Percentiles rank a stretch among this genome's conserved stretches.
Conservation (phyloP, 75 land plant species). For the Ceratopteris richardii region DNA sequence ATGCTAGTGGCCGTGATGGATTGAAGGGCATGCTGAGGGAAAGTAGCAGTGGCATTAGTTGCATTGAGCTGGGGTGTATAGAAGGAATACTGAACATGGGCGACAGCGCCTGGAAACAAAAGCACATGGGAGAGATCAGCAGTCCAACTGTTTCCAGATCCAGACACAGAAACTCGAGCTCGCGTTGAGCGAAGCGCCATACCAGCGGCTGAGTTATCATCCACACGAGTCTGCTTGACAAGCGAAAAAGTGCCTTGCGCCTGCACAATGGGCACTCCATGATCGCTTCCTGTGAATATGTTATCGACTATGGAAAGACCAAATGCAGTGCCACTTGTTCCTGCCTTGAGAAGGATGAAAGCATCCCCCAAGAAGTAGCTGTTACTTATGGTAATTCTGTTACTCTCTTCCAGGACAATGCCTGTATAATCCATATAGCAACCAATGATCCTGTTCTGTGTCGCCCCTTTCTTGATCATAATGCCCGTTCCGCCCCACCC, state of each 20-base stretch:
- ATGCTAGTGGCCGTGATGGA: slow-evolving; percentile 37
- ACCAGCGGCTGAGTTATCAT: slow-evolving; percentile 52
- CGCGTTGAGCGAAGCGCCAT: slow-evolving; percentile 61
- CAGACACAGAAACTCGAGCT: slow-evolving; percentile 28
- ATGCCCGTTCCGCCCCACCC: slow-evolving; percentile 73
- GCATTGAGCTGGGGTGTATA: not conserved
- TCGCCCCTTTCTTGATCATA: slow-evolving; percentile 32
- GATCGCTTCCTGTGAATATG: slow-evolving; percentile 51
- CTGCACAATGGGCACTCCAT: slow-evolving; percentile 34
- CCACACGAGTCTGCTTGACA: slow-evolving; percentile 52
- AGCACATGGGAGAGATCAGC: slow-evolving; percentile 47
- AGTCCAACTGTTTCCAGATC: slow-evolving; percentile 45
- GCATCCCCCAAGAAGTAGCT: slow-evolving; percentile 77
- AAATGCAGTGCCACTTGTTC: slow-evolving; percentile 10
- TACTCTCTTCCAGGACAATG: slow-evolving; percentile 76
- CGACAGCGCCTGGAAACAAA: slow-evolving; percentile 49
- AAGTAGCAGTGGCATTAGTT: slow-evolving; percentile 1
- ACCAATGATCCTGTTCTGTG: slow-evolving; percentile 62
- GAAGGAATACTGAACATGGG: slow-evolving; percentile 59
- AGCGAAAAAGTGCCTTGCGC: slow-evolving; percentile 38
- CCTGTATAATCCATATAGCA: slow-evolving; percentile 74
- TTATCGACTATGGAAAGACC: slow-evolving; percentile 59
- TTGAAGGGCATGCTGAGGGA: slow-evolving; percentile 40
- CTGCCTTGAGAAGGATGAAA: slow-evolving; percentile 36
- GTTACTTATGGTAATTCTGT: slow-evolving; percentile 48